phyloP scores from a whole-genome alignment of 257 asterid genomes.

The Nyctanthes arbortristis region DNA sequence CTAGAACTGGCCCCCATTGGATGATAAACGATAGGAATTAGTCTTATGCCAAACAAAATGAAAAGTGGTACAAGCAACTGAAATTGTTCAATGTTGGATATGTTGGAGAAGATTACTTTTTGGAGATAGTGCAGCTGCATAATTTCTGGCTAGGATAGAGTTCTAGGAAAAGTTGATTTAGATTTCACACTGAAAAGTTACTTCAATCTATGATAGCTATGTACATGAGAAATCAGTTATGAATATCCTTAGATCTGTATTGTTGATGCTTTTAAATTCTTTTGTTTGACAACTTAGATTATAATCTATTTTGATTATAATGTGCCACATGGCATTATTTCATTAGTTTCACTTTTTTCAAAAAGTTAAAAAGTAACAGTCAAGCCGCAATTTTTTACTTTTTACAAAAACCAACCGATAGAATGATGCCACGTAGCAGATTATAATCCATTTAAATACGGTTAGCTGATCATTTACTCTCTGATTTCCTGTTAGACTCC shows the following conservation, averaged over 20 bases:
- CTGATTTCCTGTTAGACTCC: slow-evolving; percentile 13
- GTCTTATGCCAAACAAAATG: no score
- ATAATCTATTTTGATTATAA: background rate
- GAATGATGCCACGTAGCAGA: no score
- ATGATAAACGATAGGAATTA: no score
- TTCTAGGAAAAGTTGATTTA: background rate
- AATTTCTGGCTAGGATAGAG: background rate
- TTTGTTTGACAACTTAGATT: no score
- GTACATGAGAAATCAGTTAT: background rate
- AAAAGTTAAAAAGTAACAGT: no score
- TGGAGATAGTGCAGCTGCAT: background rate
- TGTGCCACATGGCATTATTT: no score
- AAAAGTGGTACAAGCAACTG: no score
- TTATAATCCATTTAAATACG: background rate
- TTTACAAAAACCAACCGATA: no score
- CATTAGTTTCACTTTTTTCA: no score
- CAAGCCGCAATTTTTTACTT: no score
- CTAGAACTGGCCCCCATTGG: no score
- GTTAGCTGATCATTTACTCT: background rate
- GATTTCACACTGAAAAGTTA: background rate
- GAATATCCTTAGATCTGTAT: background rate
- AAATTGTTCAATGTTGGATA: background rate
- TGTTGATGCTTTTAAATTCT: background rate
- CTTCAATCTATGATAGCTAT: background rate
- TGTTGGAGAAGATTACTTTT: background rate